Conservation (phyloP, 371 early-diverging fungal species). For the Mortierella sp. region DNA sequence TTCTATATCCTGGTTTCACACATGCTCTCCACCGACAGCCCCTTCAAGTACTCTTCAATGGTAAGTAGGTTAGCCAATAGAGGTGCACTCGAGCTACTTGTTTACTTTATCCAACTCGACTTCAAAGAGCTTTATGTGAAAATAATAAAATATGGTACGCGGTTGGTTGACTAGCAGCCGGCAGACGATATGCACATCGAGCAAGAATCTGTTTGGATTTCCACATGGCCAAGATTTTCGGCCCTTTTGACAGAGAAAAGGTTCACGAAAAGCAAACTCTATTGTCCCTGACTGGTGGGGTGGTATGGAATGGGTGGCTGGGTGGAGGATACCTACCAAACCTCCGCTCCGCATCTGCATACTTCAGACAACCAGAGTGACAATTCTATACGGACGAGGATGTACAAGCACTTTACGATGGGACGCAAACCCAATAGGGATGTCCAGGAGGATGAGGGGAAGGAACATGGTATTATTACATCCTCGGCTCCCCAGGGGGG, state of each 20-base stretch:
- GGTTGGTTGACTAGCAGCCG: background rate
- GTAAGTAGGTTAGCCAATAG: background rate
- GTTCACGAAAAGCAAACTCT: background rate
- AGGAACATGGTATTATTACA: background rate
- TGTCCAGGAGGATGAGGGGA: too few relatives aligned
- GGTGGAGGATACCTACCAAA: too few relatives aligned
- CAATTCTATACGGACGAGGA: background rate
- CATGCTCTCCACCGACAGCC: background rate
- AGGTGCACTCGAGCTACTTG: background rate
- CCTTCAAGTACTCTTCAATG: background rate
- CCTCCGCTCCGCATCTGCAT: too few relatives aligned
- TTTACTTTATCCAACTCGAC: background rate
- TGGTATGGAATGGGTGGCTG: background rate
- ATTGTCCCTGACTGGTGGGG: background rate
- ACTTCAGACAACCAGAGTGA: background rate
- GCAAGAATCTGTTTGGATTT: background rate
- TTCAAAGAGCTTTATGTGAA: slow-evolving; percentile 5
- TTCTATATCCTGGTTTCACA: background rate
- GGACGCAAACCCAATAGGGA: background rate
- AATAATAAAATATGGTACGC: background rate
- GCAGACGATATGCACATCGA: background rate
- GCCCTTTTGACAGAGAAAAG: background rate
- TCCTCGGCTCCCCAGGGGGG: background rate
- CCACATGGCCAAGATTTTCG: background rate
- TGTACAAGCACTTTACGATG: background rate